Conservation (phyloP, 2,329 filamentous ascomycete genomes). For the Onygena corvina region DNA sequence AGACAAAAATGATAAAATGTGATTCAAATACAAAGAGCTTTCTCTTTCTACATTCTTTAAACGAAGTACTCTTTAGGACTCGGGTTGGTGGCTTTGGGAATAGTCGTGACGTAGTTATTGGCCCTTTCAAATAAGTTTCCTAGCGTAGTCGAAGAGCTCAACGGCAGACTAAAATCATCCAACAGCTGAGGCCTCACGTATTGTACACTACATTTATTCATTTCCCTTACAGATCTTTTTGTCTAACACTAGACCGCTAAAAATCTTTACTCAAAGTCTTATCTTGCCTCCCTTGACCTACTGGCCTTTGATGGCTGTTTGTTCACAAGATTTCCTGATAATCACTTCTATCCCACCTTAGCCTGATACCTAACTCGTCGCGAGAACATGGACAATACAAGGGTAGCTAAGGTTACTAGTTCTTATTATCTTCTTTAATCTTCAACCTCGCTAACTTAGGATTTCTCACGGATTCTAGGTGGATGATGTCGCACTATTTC, state of each 20-base stretch:
- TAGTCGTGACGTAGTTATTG: background rate
- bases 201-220: background rate
- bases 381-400: conserved; percentile 15
- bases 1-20: too few species aligned
- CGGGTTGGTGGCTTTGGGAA: too few species aligned
- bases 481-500: conserved; percentile 47
- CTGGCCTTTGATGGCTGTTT: background rate
- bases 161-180: background rate
- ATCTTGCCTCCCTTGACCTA: background rate
- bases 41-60: too few species aligned
- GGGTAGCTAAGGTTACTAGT: conserved; percentile 15
- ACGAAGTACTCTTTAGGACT: too few species aligned
- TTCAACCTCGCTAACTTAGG: conserved; percentile 3
- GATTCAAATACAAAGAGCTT: too few species aligned
- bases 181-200: background rate
- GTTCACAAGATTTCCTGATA: background rate
- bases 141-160: too few species aligned
- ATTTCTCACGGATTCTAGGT: conserved; percentile 26
- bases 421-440: background rate
- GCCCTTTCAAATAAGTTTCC: background rate
- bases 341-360: background rate
- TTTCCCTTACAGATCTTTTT: background rate
- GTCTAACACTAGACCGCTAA: background rate
- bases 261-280: background rate
- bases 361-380: background rate